Base-by-base conservation (phyloP, 495 filamentous ascomycete genomes). In the Neurospora sp. region DNA sequence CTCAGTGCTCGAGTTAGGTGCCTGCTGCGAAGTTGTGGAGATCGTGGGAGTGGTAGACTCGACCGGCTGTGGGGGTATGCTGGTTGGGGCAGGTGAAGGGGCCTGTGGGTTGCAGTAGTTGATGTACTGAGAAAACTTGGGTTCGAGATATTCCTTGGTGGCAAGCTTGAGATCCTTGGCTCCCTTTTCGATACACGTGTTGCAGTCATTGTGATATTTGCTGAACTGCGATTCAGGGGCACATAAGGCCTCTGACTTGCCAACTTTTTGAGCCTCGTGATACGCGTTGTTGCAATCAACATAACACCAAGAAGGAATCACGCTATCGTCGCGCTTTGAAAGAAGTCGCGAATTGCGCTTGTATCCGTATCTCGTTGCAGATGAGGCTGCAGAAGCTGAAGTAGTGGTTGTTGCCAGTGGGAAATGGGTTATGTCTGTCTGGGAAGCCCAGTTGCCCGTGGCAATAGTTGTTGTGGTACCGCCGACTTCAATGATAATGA, bases 241-340 rank as follows among this genome's bases (percentile, higher is more conserved):
- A 78, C 89, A 91, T 6, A 91, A 79, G 0, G 69, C 74, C 0
- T 81, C 41, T 1, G 72, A 71, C 71, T 87, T 88, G 12, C 89
- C 89, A 7, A 81, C 71, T 0, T 39, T 31, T 69, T 88, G 80
- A 0, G 81, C 86, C 71, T 88, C 88, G 1, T 83, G 27, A n/a
- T 73, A 80, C 10, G 83, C 84, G 42, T 83, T 83, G 71, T 88
- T 87, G 77, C 90, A 92, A 5, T 77, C 69, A 31, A 80, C 81
- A 74, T 79, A 90, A 78, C 90, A 92, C 3, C 79, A 41, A 12
- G 81, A 8, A 6, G 87, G 85, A 12, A 82, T 74, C 39, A 39
- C 8, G 39, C 39, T 39, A 39, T 39, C 6, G 18, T 80, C 81
- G 35, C 84, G 83, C 74, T 84, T 84, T 2, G 44, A 69, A 35